Conservation (phyloP, 2,329 filamentous ascomycete species). For the Phyllosticta paracitricarpa region DNA sequence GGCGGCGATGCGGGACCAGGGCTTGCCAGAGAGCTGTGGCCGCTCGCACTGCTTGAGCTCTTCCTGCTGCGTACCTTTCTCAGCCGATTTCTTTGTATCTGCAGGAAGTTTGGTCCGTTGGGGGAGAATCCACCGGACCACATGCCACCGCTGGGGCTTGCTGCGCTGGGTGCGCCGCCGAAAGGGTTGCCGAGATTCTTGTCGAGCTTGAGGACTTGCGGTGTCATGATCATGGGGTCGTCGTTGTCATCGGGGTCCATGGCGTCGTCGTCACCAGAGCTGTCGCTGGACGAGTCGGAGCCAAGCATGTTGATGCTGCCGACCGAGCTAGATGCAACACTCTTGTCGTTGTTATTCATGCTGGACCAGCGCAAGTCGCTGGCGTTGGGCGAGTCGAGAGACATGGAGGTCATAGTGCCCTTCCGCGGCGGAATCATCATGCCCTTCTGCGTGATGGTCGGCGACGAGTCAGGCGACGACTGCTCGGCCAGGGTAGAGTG, state of each 20-base stretch:
- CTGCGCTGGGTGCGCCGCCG: slow-evolving; percentile 22
- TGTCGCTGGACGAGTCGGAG: slow-evolving; percentile 66
- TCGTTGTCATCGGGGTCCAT: slow-evolving; percentile 40
- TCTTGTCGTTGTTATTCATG: slow-evolving; percentile 44
- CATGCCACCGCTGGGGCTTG: slow-evolving; percentile 45
- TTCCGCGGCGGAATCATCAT: slow-evolving; percentile 50
- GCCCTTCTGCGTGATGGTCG: slow-evolving; percentile 63
- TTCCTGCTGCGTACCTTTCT: slow-evolving; percentile 52
- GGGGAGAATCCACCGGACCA: slow-evolving; percentile 58
- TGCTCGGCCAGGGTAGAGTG: slow-evolving; percentile 88
- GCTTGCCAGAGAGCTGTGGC: slow-evolving; percentile 56
- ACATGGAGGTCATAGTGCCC: slow-evolving; percentile 27
- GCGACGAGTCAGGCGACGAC: slow-evolving; percentile 82
- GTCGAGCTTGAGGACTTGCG: slow-evolving; percentile 56
- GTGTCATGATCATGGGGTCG: slow-evolving; percentile 73
- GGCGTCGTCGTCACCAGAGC: slow-evolving; percentile 47
- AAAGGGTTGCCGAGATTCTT: slow-evolving; percentile 38
- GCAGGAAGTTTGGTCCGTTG: slow-evolving; percentile 65
- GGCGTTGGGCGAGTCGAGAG: slow-evolving; percentile 54
- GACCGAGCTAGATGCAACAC: slow-evolving; percentile 57
- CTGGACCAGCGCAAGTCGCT: slow-evolving; percentile 54
- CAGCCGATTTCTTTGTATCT: slow-evolving; percentile 57
- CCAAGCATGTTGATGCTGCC: slow-evolving; percentile 71
- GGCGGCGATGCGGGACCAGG: slow-evolving; percentile 72
- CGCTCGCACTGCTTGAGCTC: slow-evolving; percentile 61